phyloP scores from a whole-genome alignment of 345 rosid genomes.

The Eucalyptus pauciflora region DNA sequence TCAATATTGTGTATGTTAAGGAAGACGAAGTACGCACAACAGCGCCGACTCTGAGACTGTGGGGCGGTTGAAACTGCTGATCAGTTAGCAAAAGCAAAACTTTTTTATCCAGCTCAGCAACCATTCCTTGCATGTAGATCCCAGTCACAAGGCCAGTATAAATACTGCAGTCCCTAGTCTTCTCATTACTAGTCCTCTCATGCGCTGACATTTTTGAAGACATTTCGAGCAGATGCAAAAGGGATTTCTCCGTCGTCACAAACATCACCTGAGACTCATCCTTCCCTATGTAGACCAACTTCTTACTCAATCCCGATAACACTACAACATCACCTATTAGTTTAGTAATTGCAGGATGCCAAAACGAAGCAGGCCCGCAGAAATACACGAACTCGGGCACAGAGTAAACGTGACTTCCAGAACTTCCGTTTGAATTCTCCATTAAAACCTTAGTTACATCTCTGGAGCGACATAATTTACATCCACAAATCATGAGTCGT shows the following conservation, averaged over 20 bases:
- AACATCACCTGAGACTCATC: constrained; percentile 46
- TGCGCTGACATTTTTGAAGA: constrained; percentile 8
- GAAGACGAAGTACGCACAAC: constrained; percentile 34
- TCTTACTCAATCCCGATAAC: constrained; percentile 53
- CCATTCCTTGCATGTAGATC: constrained; percentile 65
- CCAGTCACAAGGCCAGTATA: constrained; percentile 66
- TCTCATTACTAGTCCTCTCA: constrained; percentile 7
- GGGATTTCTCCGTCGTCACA: constrained; percentile 38
- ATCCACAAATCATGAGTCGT: constrained; percentile 40
- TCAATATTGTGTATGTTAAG: background rate
- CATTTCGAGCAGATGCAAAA: constrained; percentile 27
- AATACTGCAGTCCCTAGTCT: constrained; percentile 38
- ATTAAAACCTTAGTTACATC: background rate
- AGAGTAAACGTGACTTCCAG: constrained; percentile 21
- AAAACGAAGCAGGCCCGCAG: constrained; percentile 40
- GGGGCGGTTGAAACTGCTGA: constrained; percentile 37
- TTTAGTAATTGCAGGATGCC: constrained; percentile 72
- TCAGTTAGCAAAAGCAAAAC: constrained; percentile 81
- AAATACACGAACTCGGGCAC: constrained; percentile 46
- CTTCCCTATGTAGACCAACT: constrained; percentile 38
- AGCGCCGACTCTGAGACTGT: constrained; percentile 62
- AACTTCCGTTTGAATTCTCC: background rate
- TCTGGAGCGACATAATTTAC: constrained; percentile 26
- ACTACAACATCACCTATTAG: constrained; percentile 36
- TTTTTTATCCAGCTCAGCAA: constrained; percentile 72